Base-by-base conservation (phyloP, 495 filamentous ascomycete genomes). In the Podospora comata region DNA sequence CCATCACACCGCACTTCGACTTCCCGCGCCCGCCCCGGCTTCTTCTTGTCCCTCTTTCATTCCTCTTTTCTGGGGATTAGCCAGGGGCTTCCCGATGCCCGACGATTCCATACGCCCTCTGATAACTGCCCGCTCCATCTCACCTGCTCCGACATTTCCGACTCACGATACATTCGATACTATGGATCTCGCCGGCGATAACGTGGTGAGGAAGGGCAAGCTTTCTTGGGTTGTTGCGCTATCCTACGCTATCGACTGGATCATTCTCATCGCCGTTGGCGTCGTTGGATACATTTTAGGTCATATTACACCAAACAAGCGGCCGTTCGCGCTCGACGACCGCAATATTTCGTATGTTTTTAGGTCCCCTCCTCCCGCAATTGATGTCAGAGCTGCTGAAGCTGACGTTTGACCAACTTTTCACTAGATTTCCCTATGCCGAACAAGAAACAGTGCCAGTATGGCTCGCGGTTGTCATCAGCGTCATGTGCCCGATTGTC, bases 361-460 rank as follows among this genome's bases (percentile, higher is more conserved):
- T 5, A 2, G 23, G 23, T 23, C 23, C 23, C 18, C 60, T 44
- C 44, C 18, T 28, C 18, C 13, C 19, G 23, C 39, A 44, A 56
- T 27, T 28, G 19, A 13, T 15, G 54, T 28, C 16, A 4, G 7
- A 4, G 28, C 19, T 0, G 18, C 32, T 26, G 15, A 26, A 60
- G 26, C n/a, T 15, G 16, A 30, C 44, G 44, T 65, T n/a, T 54
- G 2, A 19, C 27, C 30, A 11, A 13, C 20, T 56, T 18, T 20
- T 16, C 66, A 27, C 15, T 63, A 84, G 82, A 32, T 96, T 93
- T 68, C 92, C 92, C 13, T 92, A 86, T 71, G 89, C 90, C 67
- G 84, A 81, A 0, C 81, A 91, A 27, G 92, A 96, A 77, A 91
- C 90, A 15, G 87, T 96, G 23, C 85, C 87, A 0, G 87, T 89